phyloP scores from a whole-genome alignment of 2,329 filamentous ascomycete genomes.

The Claviceps pusilla region DNA sequence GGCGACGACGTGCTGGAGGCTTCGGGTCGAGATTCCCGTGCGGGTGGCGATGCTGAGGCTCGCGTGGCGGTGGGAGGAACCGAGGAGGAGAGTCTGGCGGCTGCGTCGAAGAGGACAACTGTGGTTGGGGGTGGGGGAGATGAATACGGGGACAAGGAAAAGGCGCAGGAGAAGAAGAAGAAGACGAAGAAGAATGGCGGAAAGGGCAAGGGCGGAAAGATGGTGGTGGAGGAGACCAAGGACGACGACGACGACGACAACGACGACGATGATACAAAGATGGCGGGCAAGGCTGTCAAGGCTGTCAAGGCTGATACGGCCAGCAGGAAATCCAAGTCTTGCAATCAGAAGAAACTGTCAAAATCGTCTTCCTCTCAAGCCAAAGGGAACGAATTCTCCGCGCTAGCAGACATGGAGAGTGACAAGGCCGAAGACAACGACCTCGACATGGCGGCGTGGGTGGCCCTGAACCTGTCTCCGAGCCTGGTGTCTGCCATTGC shows the following conservation, averaged over 20 bases:
- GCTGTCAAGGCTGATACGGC: background rate
- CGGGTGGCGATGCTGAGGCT: slow-evolving; percentile 18
- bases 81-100: background rate
- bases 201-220: slow-evolving; percentile 5
- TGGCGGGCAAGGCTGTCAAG: slow-evolving; percentile 3
- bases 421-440: slow-evolving; percentile 43
- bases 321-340: slow-evolving; percentile 11
- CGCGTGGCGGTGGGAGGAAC: slow-evolving; percentile 15
- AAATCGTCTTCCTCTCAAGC: slow-evolving; percentile 23
- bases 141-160: background rate
- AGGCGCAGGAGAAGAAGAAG: background rate
- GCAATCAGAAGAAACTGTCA: slow-evolving; percentile 20
- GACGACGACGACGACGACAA: slow-evolving; percentile 5
- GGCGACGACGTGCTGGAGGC: slow-evolving; percentile 30
- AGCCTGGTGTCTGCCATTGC: slow-evolving; percentile 59
- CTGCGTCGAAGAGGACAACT: background rate
- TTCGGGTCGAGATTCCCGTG: slow-evolving; percentile 17
- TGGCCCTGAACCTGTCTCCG: slow-evolving; percentile 55
- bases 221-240: background rate
- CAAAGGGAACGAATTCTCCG: slow-evolving; percentile 34
- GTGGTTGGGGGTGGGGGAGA: background rate
- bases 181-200: background rate
- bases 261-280: slow-evolving; percentile 11
- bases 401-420: slow-evolving; percentile 35
- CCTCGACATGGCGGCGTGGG: slow-evolving; percentile 64